Conservation (phyloP, 306 rosid genomes). For the Dalbergia cochinchinensis region DNA sequence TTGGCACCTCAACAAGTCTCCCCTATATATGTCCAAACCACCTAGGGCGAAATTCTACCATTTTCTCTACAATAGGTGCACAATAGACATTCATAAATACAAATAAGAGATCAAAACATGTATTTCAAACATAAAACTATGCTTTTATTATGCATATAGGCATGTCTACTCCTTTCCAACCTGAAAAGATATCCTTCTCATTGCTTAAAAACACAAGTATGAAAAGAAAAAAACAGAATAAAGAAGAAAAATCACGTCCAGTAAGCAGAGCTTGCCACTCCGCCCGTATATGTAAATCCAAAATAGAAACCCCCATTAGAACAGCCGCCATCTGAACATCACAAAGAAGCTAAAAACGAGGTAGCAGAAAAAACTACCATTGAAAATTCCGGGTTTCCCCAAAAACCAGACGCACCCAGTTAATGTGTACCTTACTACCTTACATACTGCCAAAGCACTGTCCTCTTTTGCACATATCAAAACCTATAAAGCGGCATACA, state of each 20-base stretch:
- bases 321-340: not conserved
- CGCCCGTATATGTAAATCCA: not conserved
- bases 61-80: not conserved
- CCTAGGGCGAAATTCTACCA: too few species aligned
- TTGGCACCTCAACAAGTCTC: too few species aligned
- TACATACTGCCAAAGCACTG: conserved; percentile 10
- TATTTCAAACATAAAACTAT: conserved; percentile 5
- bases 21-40: too few species aligned
- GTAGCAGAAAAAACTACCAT: conserved; percentile 19
- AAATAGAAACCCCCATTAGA: conserved; percentile 8
- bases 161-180: conserved; percentile 31
- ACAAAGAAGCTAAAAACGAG: conserved; percentile 2
- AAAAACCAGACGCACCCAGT: conserved; percentile 30
- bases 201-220: conserved; percentile 1
- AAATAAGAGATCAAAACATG: conserved; percentile 12
- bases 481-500: conserved; percentile 27
- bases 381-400: conserved; percentile 28
- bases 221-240: not conserved
- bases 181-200: conserved; percentile 23
- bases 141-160: not conserved
- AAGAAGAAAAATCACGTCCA: not conserved
- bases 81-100: not conserved
- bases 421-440: conserved; percentile 15
- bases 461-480: conserved; percentile 9
- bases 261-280: not conserved